Evolutionary conservation across 108 stramenopile genomes (phyloP).

Genomic region (Parietichytrium sp.): DNA sequence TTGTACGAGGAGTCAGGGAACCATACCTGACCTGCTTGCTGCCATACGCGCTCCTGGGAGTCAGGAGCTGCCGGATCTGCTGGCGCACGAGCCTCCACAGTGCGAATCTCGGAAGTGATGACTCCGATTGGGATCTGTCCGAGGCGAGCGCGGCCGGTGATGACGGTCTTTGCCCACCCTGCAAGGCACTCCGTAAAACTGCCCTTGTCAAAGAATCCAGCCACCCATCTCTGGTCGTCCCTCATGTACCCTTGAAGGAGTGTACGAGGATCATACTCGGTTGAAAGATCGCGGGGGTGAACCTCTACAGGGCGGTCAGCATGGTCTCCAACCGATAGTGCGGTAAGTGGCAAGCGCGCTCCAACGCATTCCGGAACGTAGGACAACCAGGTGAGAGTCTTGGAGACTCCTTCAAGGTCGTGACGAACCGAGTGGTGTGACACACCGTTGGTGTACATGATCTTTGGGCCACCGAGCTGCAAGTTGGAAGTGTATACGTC

Average conservation of each 20-base stretch:
- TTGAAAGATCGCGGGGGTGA: slow-evolving; percentile 69
- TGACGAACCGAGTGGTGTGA: slow-evolving; percentile 84
- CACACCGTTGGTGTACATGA: slow-evolving; percentile 97
- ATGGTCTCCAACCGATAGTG: slow-evolving; percentile 63
- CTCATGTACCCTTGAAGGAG: slow-evolving; percentile 70
- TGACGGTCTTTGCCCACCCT: slow-evolving; percentile 98
- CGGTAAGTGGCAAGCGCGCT: slow-evolving; percentile 3
- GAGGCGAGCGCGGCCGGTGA: slow-evolving; percentile 90
- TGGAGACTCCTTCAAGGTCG: slow-evolving; percentile 81
- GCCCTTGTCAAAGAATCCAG: slow-evolving; percentile 91
- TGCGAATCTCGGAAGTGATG: slow-evolving; percentile 91
- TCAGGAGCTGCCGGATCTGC: slow-evolving; percentile 96
- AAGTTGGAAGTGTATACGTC: slow-evolving; percentile 98
- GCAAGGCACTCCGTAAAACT: slow-evolving; percentile 91
- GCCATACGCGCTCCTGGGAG: slow-evolving; percentile 82
- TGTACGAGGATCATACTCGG: slow-evolving; percentile 88
- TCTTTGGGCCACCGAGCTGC: slow-evolving; percentile 92
- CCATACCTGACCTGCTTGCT: slow-evolving; percentile 98
- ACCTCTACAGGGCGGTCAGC: slow-evolving; percentile 84
- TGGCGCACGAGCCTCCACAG: slow-evolving; percentile 84
- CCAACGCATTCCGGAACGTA: slow-evolving; percentile 76
- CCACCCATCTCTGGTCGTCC: slow-evolving; percentile 64
- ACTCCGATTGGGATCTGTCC: slow-evolving; percentile 98
- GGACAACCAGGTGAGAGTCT: slow-evolving; percentile 87
- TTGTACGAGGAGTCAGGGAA: slow-evolving; percentile 99